phyloP scores from a whole-genome alignment of 2,329 filamentous ascomycete genomes.

The Dryadomyces quercus-mongolicae region DNA sequence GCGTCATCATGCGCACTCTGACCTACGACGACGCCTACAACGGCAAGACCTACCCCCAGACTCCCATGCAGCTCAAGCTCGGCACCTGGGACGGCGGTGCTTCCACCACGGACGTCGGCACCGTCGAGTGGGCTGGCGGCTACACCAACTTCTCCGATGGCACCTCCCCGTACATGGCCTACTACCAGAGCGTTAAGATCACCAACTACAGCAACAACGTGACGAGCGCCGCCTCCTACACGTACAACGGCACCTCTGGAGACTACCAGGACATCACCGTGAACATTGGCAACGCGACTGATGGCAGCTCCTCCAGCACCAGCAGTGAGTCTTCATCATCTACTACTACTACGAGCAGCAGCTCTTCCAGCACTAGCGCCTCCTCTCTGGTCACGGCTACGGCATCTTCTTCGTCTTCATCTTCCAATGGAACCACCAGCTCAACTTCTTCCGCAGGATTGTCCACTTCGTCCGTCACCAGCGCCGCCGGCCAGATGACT shows the following conservation, averaged over 20 bases:
- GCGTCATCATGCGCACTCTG: constrained; percentile 31
- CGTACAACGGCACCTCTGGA: constrained; percentile 36
- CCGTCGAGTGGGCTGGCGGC: constrained; percentile 57
- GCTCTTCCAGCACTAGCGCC: background rate
- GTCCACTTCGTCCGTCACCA: constrained; percentile 13
- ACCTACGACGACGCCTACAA: constrained; percentile 33
- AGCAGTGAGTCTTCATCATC: constrained; percentile 14
- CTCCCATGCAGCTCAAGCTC: constrained; percentile 54
- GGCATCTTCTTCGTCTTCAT: background rate
- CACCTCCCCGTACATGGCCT: constrained; percentile 39
- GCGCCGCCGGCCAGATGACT: constrained; percentile 12
- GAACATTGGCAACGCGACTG: constrained; percentile 18
- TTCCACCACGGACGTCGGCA: constrained; percentile 38
- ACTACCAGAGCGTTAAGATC: constrained; percentile 45
- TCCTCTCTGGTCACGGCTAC: constrained; percentile 2
- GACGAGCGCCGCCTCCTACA: constrained; percentile 36
- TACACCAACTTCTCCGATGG: constrained; percentile 35
- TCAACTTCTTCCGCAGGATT: constrained; percentile 13
- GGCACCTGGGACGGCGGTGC: constrained; percentile 43
- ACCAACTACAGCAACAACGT: constrained; percentile 41
- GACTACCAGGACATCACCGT: constrained; percentile 40
- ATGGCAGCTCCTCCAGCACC: constrained; percentile 10
- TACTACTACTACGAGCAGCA: constrained; percentile 14
- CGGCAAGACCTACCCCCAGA: constrained; percentile 53
- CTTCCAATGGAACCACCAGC: constrained; percentile 5